A percentile compares a stretch with the other conserved stretches of the same genome.
phyloP scores from a whole-genome alignment of 2,329 filamentous ascomycete genomes.

The Pseudofabraea citricarpa region DNA sequence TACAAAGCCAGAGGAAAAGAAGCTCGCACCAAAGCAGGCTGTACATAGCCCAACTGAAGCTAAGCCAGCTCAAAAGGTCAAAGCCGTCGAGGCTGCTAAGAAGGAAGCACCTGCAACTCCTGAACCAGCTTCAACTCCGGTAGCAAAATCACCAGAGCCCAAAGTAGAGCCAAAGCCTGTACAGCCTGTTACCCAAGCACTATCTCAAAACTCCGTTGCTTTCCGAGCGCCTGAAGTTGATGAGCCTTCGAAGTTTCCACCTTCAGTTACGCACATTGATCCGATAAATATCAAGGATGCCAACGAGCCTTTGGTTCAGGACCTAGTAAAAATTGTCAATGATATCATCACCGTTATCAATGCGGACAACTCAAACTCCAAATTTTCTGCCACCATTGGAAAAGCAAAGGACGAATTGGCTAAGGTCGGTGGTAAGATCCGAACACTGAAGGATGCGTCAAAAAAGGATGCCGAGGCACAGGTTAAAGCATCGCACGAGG shows the following conservation, averaged over 20 bases:
- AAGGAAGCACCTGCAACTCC: conserved; percentile 22
- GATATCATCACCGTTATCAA: conserved; percentile 93
- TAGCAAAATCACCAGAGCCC: conserved; percentile 20
- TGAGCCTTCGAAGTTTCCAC: conserved; percentile 59
- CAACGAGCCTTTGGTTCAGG: conserved; percentile 83
- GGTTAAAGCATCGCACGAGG: conserved; percentile 52
- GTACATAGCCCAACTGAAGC: conserved; percentile 23
- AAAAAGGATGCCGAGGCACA: conserved; percentile 70
- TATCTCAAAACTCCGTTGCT: conserved; percentile 4
- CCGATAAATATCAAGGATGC: conserved; percentile 70
- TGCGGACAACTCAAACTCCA: conserved; percentile 71
- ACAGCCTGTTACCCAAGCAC: conserved; percentile 10
- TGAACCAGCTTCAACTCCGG: conserved; percentile 11
- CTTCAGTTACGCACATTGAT: conserved; percentile 65
- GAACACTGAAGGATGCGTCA: conserved; percentile 64
- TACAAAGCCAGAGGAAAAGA: conserved; percentile 17
- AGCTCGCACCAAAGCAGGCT: conserved; percentile 16
- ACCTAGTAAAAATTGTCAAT: conserved; percentile 92
- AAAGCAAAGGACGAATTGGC: conserved; percentile 82
- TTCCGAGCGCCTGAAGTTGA: conserved; percentile 56
- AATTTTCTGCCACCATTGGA: conserved; percentile 71
- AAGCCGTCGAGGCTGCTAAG: conserved; percentile 30
- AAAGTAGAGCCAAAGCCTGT: conserved; percentile 11
- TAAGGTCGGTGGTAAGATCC: conserved; percentile 75
- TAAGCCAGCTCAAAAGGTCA: conserved; percentile 23